These are phyloP conservation scores for Tephrocybe sp. DNA, from an alignment of 768 basidiomycete genomes.

Conservation along the genomic window DNA sequence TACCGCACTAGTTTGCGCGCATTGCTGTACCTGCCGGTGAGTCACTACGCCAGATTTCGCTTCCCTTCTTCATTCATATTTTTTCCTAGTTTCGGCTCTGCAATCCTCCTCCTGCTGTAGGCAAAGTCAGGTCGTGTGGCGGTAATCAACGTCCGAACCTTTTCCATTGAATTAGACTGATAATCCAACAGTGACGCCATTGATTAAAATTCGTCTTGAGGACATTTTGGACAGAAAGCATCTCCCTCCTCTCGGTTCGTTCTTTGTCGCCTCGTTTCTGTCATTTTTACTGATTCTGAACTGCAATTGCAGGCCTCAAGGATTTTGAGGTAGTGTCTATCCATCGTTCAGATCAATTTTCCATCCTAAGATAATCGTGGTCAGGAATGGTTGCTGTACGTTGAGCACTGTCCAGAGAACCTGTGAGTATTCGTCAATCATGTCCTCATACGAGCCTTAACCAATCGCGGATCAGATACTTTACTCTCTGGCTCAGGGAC, in stretches of 20 bases:
- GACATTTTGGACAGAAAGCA: constrained; percentile 77
- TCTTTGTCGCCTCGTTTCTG: neutral
- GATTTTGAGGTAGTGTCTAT: constrained; percentile 53
- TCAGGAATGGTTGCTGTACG: constrained; percentile 79
- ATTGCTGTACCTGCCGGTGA: constrained; percentile 38
- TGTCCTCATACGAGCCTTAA: constrained; percentile 6
- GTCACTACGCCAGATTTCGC: constrained; percentile 10
- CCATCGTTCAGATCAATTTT: neutral
- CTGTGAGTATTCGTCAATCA: constrained; percentile 41
- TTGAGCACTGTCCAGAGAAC: constrained; percentile 75
- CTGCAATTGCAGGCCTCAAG: constrained; percentile 50
- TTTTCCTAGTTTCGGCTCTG: constrained; percentile 51
- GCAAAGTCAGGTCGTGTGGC: constrained; percentile 66
- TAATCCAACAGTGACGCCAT: constrained; percentile 52
- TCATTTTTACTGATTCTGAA: neutral
- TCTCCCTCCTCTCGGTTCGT: constrained; percentile 69
- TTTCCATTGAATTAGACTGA: constrained; percentile 4
- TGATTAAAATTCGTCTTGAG: constrained; percentile 66
- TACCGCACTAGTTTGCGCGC: constrained; percentile 26
- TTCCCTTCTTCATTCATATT: neutral
- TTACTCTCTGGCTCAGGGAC: constrained; percentile 79
- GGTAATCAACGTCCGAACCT: constrained; percentile 30
- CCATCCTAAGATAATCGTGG: constrained; percentile 6
- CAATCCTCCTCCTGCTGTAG: constrained; percentile 67
- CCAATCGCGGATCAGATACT: constrained; percentile 48